Base-by-base conservation (phyloP, 257 asterid species). In the Linderniella brevidens region DNA sequence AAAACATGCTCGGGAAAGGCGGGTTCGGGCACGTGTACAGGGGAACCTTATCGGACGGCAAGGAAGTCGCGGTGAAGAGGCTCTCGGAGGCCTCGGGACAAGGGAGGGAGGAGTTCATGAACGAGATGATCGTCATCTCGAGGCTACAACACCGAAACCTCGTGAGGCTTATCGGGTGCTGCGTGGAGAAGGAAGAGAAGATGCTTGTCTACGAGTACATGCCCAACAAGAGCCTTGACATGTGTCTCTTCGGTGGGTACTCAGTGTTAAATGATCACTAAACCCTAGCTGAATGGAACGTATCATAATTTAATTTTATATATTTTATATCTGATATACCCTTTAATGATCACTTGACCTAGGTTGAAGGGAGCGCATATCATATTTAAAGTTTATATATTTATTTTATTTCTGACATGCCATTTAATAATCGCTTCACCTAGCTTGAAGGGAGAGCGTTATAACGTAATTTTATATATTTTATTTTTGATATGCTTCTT, bases 71-170 rank as follows among this genome's bases (percentile, higher is more conserved):
- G 9, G 76, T 76, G 35, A 76, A 76, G 67, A 70, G 86, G 51
- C 74, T 76, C 4, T 76, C 81, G 36, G 69, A 60, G 12, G 62
- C 64, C 6, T 76, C 86, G 1, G 57, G 71, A 48, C 81, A 76
- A 49, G 86, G 86, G 16, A 43, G 40, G 48, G 60, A 62, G 43
- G 86, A 76, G n/a, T 76, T 76, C 59, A 69, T 57, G 78, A 76
- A 72, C 41, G 86, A 76, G 59, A 78, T 76, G 48, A 17, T 58
- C 12, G 74, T 76, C 60, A 76, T 76, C 29, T 65, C 78, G 42
- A 69, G 73, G 41, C 81, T 76, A 46, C 81, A 76, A 46, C 86
- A 76, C 5, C 49, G 86, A 29, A 76, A 76, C 56, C 76, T 76
- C 4, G 81, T 73, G 42, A 64, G 64, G 8, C 57, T 76, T 35